These are phyloP conservation scores for Mycena capillaripes DNA, from an alignment of 768 basidiomycete genomes.

Conservation along the genomic window DNA sequence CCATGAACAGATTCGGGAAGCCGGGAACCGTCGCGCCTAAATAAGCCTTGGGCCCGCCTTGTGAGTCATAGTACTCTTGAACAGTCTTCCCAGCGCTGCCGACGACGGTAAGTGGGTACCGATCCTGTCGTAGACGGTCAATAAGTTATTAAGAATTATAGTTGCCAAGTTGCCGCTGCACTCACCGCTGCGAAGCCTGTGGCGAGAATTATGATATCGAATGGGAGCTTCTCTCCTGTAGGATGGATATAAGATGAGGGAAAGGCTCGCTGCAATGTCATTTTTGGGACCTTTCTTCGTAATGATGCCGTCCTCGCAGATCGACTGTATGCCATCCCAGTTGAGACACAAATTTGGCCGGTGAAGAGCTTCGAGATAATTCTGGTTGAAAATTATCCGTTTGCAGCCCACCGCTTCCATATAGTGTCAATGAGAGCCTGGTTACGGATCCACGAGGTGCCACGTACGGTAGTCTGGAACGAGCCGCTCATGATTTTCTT, in stretches of 20 bases:
- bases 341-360: slow-evolving; percentile 62
- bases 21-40: slow-evolving; percentile 57
- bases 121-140: slow-evolving; percentile 48
- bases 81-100: slow-evolving; percentile 49
- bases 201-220: slow-evolving; percentile 57
- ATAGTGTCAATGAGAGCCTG: neutral
- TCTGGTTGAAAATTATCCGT: slow-evolving; percentile 64
- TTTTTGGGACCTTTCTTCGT: slow-evolving; percentile 53
- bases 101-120: slow-evolving; percentile 48
- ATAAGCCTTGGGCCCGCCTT: slow-evolving; percentile 60
- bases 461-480: slow-evolving; percentile 64
- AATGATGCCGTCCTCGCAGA: slow-evolving; percentile 58
- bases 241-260: neutral
- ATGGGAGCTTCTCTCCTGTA: slow-evolving; percentile 47
- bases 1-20: slow-evolving; percentile 61
- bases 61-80: slow-evolving; percentile 55
- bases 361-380: slow-evolving; percentile 62
- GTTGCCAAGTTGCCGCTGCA: neutral
- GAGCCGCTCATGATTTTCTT: slow-evolving; percentile 58
- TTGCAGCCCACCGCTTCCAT: slow-evolving; percentile 65
- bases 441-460: slow-evolving; percentile 45
- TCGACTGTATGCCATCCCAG: slow-evolving; percentile 56
- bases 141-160: neutral
- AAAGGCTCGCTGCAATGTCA: slow-evolving; percentile 9
- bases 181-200: slow-evolving; percentile 52